These are phyloP conservation scores for Vanderwaltozyma tropicalis DNA, from an alignment of 805 yeast species.

Conservation along the genomic window DNA sequence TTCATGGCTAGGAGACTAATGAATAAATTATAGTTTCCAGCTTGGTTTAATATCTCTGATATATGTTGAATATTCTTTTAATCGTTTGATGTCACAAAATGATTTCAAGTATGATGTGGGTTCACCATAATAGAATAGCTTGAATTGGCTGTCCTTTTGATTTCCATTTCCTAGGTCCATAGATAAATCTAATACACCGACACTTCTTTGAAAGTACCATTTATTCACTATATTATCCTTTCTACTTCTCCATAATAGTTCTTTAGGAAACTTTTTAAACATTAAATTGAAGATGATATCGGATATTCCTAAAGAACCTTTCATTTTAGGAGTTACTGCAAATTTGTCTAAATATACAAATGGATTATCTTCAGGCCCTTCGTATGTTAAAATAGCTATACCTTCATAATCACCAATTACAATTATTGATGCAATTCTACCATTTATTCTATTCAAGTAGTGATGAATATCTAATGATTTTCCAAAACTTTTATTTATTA, in stretches of 20 bases:
- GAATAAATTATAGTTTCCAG: constrained; percentile 16
- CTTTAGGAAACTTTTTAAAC: constrained; percentile 53
- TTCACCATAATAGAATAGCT: constrained; percentile 35
- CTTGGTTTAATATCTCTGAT: constrained; percentile 30
- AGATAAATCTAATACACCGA: constrained; percentile 49
- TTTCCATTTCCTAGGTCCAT: constrained; percentile 26
- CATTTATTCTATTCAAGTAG: constrained; percentile 57
- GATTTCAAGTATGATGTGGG: constrained; percentile 14
- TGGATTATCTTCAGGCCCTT: constrained; percentile 30
- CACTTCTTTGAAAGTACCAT: constrained; percentile 92
- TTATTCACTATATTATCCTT: constrained; percentile 83
- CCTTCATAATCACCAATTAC: constrained; percentile 94
- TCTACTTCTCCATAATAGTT: constrained; percentile 85
- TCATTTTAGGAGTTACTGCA: constrained; percentile 74
- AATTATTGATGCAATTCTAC: constrained; percentile 62
- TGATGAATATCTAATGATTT: constrained; percentile 52
- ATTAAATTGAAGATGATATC: constrained; percentile 84
- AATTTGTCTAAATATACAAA: constrained; percentile 87
- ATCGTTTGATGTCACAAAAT: constrained; percentile 7
- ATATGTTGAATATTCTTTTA: constrained; percentile 20
- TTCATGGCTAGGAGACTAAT: background rate
- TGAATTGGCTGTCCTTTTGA: constrained; percentile 23
- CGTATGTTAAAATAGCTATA: constrained; percentile 87
- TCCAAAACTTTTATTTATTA: constrained; percentile 75
- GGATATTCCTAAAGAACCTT: constrained; percentile 89